Evolutionary conservation across 371 early-diverging fungal species (phyloP).

Genomic region (Haplosporangium sp.): DNA sequence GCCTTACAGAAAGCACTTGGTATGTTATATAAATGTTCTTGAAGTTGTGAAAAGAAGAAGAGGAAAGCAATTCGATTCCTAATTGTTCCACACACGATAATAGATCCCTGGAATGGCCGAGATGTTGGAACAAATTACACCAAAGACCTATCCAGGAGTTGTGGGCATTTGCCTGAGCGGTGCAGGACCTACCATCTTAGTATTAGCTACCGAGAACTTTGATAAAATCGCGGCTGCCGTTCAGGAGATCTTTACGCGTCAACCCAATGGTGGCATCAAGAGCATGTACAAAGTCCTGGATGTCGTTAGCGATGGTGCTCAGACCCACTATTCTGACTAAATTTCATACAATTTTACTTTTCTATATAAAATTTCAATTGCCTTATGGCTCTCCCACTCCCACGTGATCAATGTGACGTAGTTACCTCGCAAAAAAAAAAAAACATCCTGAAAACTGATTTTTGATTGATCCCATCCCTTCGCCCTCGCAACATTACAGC

Average conservation of each 20-base stretch:
- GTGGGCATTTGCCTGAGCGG: conserved; percentile 95
- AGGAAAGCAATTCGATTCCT: neutral
- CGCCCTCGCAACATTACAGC: conserved; percentile 2
- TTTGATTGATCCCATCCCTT: neutral
- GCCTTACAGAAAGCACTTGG: conserved; percentile 89
- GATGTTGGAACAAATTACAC: conserved; percentile 80
- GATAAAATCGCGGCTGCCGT: conserved; percentile 78
- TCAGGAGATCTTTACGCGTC: conserved; percentile 72
- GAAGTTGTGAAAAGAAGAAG: neutral
- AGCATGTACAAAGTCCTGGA: conserved; percentile 82
- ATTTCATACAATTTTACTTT: neutral
- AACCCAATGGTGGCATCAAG: conserved; percentile 69
- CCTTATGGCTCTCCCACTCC: neutral
- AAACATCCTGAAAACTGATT: neutral
- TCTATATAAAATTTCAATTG: too few species aligned
- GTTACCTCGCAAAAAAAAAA: conserved; percentile 7
- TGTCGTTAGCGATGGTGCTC: conserved; percentile 77
- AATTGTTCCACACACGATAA: neutral
- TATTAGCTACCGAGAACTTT: conserved; percentile 83
- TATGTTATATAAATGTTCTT: conserved; percentile 44
- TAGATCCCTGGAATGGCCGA: conserved; percentile 92
- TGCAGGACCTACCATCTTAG: conserved; percentile 96
- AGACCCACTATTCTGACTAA: conserved; percentile 32
- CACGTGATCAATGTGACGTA: conserved; percentile 9
- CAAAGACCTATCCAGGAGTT: conserved; percentile 82